Percentiles rank a stretch among this genome's conserved stretches.
These are phyloP conservation scores for Cyclostephanos tholiformis DNA, from an alignment of 108 stramenopile genomes.

Conservation along the genomic window DNA sequence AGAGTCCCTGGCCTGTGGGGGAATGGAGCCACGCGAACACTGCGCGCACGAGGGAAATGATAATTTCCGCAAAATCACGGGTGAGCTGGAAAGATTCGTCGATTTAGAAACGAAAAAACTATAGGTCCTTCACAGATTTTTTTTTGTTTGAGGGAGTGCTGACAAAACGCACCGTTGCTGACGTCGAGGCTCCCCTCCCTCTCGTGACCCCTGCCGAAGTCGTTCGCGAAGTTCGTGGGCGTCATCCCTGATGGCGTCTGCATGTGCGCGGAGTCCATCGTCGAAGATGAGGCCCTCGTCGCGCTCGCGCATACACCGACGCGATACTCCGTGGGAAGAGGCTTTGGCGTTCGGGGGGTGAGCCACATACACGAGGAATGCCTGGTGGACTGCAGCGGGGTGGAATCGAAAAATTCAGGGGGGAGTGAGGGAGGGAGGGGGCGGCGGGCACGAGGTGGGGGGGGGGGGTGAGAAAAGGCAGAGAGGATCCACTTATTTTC, in stretches of 20 bases:
- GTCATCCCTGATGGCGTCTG: constrained; percentile 29
- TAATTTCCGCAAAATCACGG: neutral
- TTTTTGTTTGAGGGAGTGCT: too few species aligned
- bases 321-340: neutral
- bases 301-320: neutral
- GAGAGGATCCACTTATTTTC: neutral
- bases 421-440: too few species aligned
- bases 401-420: neutral
- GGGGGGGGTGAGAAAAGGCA: neutral
- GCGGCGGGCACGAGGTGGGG: too few species aligned
- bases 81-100: neutral
- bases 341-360: neutral
- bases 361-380: neutral
- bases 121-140: neutral
- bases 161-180: constrained; percentile 51
- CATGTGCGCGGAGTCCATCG: neutral
- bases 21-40: constrained; percentile 83
- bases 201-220: constrained; percentile 69
- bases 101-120: neutral
- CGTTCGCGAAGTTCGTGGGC: constrained; percentile 83
- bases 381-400: neutral
- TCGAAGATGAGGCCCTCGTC: neutral
- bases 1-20: constrained; percentile 74
- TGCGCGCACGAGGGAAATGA: neutral
- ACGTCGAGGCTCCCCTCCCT: constrained; percentile 52